Base-by-base conservation (phyloP, 495 filamentous ascomycete species). In the Pseudomonodictys pantanalensis region DNA sequence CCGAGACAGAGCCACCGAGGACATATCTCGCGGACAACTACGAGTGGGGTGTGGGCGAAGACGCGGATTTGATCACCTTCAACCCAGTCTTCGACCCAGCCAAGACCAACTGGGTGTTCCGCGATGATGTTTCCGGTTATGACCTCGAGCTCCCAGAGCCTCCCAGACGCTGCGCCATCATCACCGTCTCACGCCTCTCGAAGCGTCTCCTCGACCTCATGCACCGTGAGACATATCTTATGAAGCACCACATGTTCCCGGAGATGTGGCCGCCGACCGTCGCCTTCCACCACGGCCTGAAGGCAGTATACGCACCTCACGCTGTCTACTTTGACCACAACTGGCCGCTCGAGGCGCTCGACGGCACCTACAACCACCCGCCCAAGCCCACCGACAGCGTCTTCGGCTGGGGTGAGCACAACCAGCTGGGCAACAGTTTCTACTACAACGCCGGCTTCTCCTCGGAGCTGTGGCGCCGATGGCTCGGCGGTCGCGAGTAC, bases 31-130 rank as follows among this genome's bases (percentile, higher is more conserved):
- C 77, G 17, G 81, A 84, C 44, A 64, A 77, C 41, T 83, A 81
- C 64, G 33, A 67, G 38, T 84, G 81, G 81, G 81, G 81, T 39
- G 79, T 82, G n/a, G 81, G 80, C 56, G 80, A 83, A 61, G 76
- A 81, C 17, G 81, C 81, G 15, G 81, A 83, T 58, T 69, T 79
- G 41, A 77, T 84, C 60, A 70, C 73, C 26, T 78, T 79, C 64
- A 73, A 78, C 61, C 82, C 80, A 20, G 61, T 76, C 55, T 76
- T 76, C 69, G 74, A 76, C 65, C 70, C 73, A 0, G 49, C 58
- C 44, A 55, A 64, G 12, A 74, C 72, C 23, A 74, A 71, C 52
- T 76, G 74, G 74, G 70, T 74, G 29, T 74, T 76, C 71, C 68
- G 72, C 51, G 63, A 69, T 54, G 74, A 76, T 56, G 64, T 76